Conservation (phyloP, 352 stramenopile genomes). For the Phytophthora ohioensis region DNA sequence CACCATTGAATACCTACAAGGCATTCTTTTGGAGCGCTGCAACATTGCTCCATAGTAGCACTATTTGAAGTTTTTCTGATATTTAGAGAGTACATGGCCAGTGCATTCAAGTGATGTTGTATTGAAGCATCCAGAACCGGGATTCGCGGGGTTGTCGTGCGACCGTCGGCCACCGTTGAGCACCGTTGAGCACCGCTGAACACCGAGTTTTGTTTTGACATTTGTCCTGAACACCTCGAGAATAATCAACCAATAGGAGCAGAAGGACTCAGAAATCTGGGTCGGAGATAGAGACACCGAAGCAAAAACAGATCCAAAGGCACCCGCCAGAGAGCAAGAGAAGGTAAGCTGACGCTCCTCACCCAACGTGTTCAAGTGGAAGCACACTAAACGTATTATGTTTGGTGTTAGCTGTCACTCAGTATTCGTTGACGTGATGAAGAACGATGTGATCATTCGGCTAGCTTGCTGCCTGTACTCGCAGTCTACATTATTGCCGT, state of each 20-base stretch:
- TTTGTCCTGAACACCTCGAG: neutral
- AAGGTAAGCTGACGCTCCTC: too few relatives aligned
- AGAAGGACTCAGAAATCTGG: neutral
- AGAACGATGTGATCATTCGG: neutral
- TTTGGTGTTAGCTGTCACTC: neutral
- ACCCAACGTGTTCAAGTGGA: neutral
- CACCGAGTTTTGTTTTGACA: neutral
- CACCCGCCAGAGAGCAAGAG: too few relatives aligned
- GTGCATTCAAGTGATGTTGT: too few relatives aligned
- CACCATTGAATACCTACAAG: too few relatives aligned
- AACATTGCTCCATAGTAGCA: too few relatives aligned
- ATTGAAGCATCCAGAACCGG: neutral
- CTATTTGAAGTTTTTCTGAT: too few relatives aligned
- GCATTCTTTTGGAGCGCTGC: too few relatives aligned
- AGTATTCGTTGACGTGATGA: neutral
- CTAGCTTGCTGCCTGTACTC: neutral
- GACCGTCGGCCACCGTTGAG: neutral
- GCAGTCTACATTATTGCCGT: neutral
- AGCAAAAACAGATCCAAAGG: neutral
- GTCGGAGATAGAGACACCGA: neutral
- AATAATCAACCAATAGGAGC: neutral
- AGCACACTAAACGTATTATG: neutral
- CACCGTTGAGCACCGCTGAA: neutral
- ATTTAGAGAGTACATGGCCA: too few relatives aligned
- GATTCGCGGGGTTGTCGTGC: neutral